These are phyloP conservation scores for Phytophthora tubulina DNA, from an alignment of 352 stramenopile species.

Conservation along the genomic window DNA sequence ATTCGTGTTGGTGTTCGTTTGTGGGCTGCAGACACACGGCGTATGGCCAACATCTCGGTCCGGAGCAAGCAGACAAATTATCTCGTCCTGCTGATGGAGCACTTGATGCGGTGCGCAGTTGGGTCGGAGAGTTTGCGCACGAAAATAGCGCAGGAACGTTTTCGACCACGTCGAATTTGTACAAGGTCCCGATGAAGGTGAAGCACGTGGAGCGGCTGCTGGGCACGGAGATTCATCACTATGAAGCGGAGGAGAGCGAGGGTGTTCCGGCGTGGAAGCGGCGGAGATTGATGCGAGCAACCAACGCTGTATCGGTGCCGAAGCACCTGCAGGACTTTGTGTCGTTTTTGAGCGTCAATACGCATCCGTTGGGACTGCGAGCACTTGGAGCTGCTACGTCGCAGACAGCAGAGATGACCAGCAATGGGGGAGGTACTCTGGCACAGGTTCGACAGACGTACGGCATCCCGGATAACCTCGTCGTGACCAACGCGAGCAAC, in stretches of 20 bases:
- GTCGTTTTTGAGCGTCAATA: constrained; percentile 78
- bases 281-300: constrained; percentile 55
- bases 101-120: constrained; percentile 57
- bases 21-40: constrained; percentile 44
- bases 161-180: constrained; percentile 55
- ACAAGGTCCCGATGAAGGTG: constrained; percentile 53
- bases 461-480: constrained; percentile 69
- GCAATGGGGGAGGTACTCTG: constrained; percentile 42
- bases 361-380: constrained; percentile 66
- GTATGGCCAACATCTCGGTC: constrained; percentile 65
- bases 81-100: constrained; percentile 53
- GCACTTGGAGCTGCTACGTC: constrained; percentile 48
- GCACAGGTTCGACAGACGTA: constrained; percentile 67
- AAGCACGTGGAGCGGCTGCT: constrained; percentile 62
- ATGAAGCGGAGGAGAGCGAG: constrained; percentile 20
- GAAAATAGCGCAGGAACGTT: constrained; percentile 42
- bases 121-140: constrained; percentile 42
- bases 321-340: constrained; percentile 52
- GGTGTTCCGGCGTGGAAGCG: constrained; percentile 3
- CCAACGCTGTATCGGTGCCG: constrained; percentile 45
- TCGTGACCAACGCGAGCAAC: constrained; percentile 73
- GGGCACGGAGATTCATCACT: constrained; percentile 63
- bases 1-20: constrained; percentile 6
- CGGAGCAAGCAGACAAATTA: constrained; percentile 54
- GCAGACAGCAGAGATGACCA: constrained; percentile 14